Evolutionary conservation across 257 asterid genomes (phyloP).

Genomic region (Solanum pennellii): DNA sequence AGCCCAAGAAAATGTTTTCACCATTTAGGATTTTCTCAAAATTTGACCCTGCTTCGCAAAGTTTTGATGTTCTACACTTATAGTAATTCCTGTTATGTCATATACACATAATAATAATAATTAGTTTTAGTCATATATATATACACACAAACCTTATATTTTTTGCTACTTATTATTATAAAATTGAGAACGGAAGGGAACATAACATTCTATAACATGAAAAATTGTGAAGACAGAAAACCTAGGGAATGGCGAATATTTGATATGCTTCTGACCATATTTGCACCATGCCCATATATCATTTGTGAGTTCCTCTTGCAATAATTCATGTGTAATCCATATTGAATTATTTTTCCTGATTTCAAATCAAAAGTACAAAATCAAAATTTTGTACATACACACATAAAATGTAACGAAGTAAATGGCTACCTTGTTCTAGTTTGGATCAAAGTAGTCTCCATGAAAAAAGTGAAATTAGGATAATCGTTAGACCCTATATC

Average conservation of each 20-base stretch:
- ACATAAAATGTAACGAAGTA: no score
- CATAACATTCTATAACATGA: background rate
- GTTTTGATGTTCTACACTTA: background rate
- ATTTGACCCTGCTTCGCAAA: background rate
- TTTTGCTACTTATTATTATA: background rate
- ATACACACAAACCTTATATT: background rate
- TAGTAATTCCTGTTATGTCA: background rate
- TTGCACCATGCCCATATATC: background rate
- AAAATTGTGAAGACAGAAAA: background rate
- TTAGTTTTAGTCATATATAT: background rate
- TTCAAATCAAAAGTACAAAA: no score
- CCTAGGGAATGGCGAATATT: background rate
- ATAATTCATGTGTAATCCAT: no score
- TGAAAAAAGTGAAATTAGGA: no score
- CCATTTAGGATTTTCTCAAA: background rate
- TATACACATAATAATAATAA: background rate
- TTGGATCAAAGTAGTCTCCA: no score
- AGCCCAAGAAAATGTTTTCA: background rate
- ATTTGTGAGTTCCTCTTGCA: background rate
- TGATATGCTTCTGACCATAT: background rate
- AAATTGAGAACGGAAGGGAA: background rate
- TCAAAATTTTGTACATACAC: no score
- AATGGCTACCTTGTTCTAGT: no score
- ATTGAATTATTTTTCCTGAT: no score
- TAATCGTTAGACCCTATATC: no score